Conservation (phyloP, 2,329 filamentous ascomycete genomes). For the Claviceps pusilla region DNA sequence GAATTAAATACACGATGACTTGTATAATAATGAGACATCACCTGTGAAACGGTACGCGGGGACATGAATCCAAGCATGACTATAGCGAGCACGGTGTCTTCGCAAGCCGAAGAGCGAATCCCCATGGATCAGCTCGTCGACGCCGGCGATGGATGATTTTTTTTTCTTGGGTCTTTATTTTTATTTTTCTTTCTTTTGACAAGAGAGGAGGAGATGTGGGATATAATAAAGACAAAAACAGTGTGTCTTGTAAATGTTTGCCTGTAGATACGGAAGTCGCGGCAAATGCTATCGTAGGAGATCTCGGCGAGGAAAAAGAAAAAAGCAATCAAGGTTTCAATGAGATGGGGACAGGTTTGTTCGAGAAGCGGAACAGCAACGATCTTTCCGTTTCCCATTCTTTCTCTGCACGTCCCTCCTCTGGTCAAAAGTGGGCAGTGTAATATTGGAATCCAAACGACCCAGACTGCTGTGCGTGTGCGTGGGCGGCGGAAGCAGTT, state of each 20-base stretch:
- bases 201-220: neutral
- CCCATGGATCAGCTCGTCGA: neutral
- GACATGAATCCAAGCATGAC: conserved; percentile 2
- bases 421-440: neutral
- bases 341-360: neutral
- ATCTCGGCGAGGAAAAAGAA: neutral
- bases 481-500: too few species aligned
- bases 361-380: neutral
- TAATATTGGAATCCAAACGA: too few species aligned
- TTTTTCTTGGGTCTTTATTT: too few species aligned
- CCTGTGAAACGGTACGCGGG: conserved; percentile 1
- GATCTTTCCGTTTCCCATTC: neutral
- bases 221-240: neutral
- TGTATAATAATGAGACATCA: conserved; percentile 1
- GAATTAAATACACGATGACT: neutral
- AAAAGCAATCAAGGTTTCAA: neutral
- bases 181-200: too few species aligned
- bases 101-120: neutral
- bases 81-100: neutral
- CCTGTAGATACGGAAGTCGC: neutral
- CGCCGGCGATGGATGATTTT: too few species aligned
- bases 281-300: neutral
- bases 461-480: too few species aligned
- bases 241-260: neutral
- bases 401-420: neutral